Conservation (phyloP, 305 asterid species). For the Fraxinus dipetala region DNA sequence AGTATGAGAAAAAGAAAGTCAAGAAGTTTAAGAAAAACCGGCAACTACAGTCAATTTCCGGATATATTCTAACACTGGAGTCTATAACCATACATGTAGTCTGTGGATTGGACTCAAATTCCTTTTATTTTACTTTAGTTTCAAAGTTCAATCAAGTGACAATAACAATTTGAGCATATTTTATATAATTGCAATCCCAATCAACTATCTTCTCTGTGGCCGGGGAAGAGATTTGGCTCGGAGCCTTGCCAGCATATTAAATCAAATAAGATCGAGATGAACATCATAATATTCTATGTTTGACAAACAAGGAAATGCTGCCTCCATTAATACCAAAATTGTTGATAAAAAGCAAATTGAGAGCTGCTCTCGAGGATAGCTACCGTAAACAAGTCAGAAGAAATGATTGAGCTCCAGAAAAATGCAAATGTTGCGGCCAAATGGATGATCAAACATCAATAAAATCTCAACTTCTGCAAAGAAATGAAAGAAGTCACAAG, state of each 20-base stretch:
- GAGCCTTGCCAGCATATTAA: background rate
- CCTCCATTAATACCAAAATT: background rate
- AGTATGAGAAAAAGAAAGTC: background rate
- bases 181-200: background rate
- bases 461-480: background rate
- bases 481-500: background rate
- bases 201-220: background rate
- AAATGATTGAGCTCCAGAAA: background rate
- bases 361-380: background rate
- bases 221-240: background rate
- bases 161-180: background rate
- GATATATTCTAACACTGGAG: background rate
- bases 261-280: background rate
- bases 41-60: background rate
- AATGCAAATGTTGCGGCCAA: background rate
- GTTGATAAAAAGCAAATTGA: background rate
- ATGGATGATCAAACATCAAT: background rate
- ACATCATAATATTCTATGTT: background rate
- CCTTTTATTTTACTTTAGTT: background rate
- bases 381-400: background rate
- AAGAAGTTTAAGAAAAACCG: background rate
- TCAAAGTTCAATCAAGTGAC: background rate
- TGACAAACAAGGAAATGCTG: background rate
- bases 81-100: background rate
- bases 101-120: background rate